phyloP scores from a whole-genome alignment of 176 grass and related monocot species.

The Olyra latifolia region DNA sequence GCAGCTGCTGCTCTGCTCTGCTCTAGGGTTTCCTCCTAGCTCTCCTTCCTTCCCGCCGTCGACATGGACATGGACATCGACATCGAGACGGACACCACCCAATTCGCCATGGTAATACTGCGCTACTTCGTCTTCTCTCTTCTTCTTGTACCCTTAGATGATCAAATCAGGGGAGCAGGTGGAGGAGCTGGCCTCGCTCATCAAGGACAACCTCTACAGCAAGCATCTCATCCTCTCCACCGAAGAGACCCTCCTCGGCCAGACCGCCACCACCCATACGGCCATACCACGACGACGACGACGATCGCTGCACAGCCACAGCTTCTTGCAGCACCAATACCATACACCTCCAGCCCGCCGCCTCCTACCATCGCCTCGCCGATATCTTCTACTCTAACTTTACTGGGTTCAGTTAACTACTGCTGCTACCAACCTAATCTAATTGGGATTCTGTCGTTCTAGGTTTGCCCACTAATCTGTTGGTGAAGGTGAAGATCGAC shows the following conservation, averaged over 20 bases:
- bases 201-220: slow-evolving; percentile 92
- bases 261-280: too few relatives aligned
- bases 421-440: too few relatives aligned
- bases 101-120: slow-evolving; percentile 73
- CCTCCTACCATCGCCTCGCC: slow-evolving; percentile 82
- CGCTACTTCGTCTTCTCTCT: too few relatives aligned
- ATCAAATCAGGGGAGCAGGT: too few relatives aligned
- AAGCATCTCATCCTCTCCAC: slow-evolving; percentile 93
- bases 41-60: too few relatives aligned
- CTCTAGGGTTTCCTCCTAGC: too few relatives aligned
- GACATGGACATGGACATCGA: too few relatives aligned
- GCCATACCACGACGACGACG: not conserved
- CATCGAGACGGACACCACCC: slow-evolving; percentile 41
- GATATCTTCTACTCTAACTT: slow-evolving; percentile 83
- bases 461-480: slow-evolving; percentile 91
- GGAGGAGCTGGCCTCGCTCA: slow-evolving; percentile 87
- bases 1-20: too few relatives aligned
- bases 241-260: slow-evolving; percentile 68
- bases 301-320: slow-evolving; percentile 7
- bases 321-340: slow-evolving; percentile 39
- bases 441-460: too few relatives aligned
- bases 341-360: slow-evolving; percentile 79
- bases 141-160: too few relatives aligned
- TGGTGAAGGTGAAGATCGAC: slow-evolving; percentile 79
- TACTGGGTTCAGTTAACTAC: too few relatives aligned